A percentile compares a stretch with the other conserved stretches of the same genome.
These are phyloP conservation scores for Clathrus columnatus DNA, from an alignment of 768 basidiomycete genomes.

Conservation along the genomic window DNA sequence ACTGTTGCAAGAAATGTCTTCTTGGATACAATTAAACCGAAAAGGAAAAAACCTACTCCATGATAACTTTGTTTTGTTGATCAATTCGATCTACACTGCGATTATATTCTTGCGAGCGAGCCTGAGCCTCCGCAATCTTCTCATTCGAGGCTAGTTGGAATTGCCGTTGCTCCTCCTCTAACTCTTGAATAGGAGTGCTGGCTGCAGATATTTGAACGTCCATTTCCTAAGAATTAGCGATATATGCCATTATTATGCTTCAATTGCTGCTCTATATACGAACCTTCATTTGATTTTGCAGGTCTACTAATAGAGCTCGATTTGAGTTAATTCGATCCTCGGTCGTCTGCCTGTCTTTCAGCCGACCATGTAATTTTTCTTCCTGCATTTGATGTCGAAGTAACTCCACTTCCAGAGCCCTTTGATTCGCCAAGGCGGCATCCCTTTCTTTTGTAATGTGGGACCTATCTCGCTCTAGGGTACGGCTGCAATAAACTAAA, in stretches of 20 bases:
- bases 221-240: slow-evolving; percentile 57
- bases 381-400: slow-evolving; percentile 57
- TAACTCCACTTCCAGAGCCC: slow-evolving; percentile 50
- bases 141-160: slow-evolving; percentile 40
- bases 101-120: slow-evolving; percentile 53
- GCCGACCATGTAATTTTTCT: slow-evolving; percentile 44
- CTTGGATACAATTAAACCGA: neutral
- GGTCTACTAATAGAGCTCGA: slow-evolving; percentile 45
- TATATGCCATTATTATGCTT: neutral
- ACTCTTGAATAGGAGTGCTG: slow-evolving; percentile 52
- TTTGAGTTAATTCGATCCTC: slow-evolving; percentile 50
- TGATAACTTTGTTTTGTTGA: slow-evolving; percentile 51
- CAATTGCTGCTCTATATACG: neutral
- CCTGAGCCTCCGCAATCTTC: slow-evolving; percentile 45
- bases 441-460: slow-evolving; percentile 52
- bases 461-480: slow-evolving; percentile 55
- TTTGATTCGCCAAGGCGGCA: slow-evolving; percentile 41
- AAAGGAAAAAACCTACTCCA: slow-evolving; percentile 39
- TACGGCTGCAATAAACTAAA: slow-evolving; percentile 36
- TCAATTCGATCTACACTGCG: slow-evolving; percentile 54
- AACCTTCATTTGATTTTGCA: slow-evolving; percentile 45
- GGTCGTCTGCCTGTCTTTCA: slow-evolving; percentile 47
- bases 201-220: slow-evolving; percentile 31
- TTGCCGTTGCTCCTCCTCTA: slow-evolving; percentile 48
- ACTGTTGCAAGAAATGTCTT: slow-evolving; percentile 29